Conservation (phyloP, 495 filamentous ascomycete genomes). For the Aspergillus diversus region DNA sequence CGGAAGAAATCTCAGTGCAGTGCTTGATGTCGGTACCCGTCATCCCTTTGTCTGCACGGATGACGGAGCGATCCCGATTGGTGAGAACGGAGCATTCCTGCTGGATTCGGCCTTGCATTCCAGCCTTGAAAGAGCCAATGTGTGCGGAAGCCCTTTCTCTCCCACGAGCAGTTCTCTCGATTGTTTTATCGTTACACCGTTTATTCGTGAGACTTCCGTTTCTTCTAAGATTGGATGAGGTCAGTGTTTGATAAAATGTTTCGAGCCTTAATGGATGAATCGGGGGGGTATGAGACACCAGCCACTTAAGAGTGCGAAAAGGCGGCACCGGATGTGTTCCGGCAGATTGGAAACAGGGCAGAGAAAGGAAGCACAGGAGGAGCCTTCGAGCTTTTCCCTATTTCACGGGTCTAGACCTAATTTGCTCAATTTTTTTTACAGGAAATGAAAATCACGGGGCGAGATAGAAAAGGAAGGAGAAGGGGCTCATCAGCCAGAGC, state of each 20-base stretch:
- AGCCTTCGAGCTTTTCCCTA: neutral
- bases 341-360: neutral
- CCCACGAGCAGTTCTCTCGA: neutral
- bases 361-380: neutral
- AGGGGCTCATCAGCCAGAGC: neutral
- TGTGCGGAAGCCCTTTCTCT: conserved; percentile 4
- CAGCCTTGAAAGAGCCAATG: neutral
- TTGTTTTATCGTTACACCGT: neutral
- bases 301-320: neutral
- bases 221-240: neutral
- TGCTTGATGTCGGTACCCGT: neutral
- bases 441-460: neutral
- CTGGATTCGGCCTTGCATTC: conserved; percentile 11
- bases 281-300: neutral
- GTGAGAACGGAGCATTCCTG: conserved; percentile 1
- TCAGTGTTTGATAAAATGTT: neutral
- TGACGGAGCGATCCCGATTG: neutral
- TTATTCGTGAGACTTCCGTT: neutral
- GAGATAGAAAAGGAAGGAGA: neutral
- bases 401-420: neutral
- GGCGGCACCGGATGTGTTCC: neutral
- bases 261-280: neutral
- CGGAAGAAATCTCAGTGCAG: neutral
- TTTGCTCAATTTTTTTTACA: neutral
- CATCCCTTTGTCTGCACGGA: neutral